These are phyloP conservation scores for Leucoagaricus sp. DNA, from an alignment of 1,284 basidiomycete genomes.

Conservation along the genomic window DNA sequence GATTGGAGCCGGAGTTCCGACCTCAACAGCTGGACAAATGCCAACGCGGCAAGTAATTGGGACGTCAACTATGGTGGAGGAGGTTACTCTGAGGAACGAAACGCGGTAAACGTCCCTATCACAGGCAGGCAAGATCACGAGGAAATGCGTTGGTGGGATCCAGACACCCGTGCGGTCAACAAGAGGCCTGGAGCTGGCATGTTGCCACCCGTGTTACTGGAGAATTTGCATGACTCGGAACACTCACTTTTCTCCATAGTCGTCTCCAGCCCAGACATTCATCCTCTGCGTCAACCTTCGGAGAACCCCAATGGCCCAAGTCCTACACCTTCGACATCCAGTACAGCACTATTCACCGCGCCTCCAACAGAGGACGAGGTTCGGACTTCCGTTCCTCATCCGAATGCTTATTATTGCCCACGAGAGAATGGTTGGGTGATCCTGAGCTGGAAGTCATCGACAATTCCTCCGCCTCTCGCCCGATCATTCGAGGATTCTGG, in stretches of 20 bases:
- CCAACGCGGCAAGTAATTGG: constrained; percentile 18
- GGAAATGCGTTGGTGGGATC: constrained; percentile 70
- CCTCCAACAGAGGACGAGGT: constrained; percentile 59
- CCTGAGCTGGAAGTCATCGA: constrained; percentile 64
- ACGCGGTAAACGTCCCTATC: constrained; percentile 39
- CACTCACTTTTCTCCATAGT: constrained; percentile 66
- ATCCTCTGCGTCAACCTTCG: constrained; percentile 20
- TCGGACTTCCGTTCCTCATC: constrained; percentile 69
- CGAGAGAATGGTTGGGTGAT: constrained; percentile 81
- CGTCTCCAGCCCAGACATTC: constrained; percentile 34
- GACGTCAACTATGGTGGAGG: constrained; percentile 25
- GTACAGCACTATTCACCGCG: constrained; percentile 23
- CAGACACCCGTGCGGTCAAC: constrained; percentile 39
- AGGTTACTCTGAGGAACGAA: constrained; percentile 25
- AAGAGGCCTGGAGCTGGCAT: constrained; percentile 67
- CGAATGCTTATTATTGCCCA: constrained; percentile 77
- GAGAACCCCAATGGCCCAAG: constrained; percentile 22
- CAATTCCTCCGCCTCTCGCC: constrained; percentile 59
- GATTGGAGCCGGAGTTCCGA: constrained; percentile 8
- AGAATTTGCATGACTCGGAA: constrained; percentile 65
- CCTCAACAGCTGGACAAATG: constrained; percentile 4
- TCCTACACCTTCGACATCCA: constrained; percentile 24
- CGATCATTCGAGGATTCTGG: constrained; percentile 48
- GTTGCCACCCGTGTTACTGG: constrained; percentile 63
- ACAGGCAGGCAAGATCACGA: constrained; percentile 56